Percentiles rank a stretch among this genome's conserved stretches.
phyloP scores from a whole-genome alignment of 148 eudicot species.

The Talinum fruticosum region DNA sequence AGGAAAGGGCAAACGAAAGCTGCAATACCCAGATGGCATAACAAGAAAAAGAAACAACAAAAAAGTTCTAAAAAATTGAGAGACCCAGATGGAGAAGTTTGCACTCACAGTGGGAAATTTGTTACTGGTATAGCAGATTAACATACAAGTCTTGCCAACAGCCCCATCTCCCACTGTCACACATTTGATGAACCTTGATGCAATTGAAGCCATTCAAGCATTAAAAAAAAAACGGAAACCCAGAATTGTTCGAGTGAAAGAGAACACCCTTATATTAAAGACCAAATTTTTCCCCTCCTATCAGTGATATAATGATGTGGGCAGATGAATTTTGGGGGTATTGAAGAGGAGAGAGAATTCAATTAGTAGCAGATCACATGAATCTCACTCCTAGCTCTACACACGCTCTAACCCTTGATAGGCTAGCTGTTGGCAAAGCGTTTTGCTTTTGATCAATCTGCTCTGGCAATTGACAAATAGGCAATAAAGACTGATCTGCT shows the following conservation, averaged over 20 bases:
- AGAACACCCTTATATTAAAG: background rate
- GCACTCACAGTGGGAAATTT: conserved; percentile 76
- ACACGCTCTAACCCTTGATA: conserved; percentile 13
- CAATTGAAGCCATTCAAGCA: conserved; percentile 55
- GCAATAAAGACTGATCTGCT: background rate
- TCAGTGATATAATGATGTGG: conserved; percentile 17
- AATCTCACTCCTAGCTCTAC: conserved; percentile 31
- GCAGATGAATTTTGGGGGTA: conserved; percentile 7
- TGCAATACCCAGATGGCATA: conserved; percentile 18
- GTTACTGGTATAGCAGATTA: conserved; percentile 80
- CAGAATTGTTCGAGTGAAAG: background rate
- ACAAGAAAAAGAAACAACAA: background rate
- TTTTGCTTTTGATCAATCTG: conserved; percentile 19
- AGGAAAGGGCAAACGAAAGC: conserved; percentile 13
- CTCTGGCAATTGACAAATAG: background rate
- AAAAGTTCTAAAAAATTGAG: background rate
- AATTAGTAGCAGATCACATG: conserved; percentile 51
- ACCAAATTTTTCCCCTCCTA: background rate
- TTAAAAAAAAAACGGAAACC: conserved; percentile 6
- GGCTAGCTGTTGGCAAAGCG: conserved; percentile 23
- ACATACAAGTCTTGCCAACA: conserved; percentile 85
- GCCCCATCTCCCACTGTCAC: conserved; percentile 92
- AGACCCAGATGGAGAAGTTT: conserved; percentile 16
- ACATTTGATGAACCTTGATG: conserved; percentile 75
- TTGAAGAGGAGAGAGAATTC: conserved; percentile 21